phyloP scores from a whole-genome alignment of 2,329 filamentous ascomycete genomes.

The Nemania serpens region DNA sequence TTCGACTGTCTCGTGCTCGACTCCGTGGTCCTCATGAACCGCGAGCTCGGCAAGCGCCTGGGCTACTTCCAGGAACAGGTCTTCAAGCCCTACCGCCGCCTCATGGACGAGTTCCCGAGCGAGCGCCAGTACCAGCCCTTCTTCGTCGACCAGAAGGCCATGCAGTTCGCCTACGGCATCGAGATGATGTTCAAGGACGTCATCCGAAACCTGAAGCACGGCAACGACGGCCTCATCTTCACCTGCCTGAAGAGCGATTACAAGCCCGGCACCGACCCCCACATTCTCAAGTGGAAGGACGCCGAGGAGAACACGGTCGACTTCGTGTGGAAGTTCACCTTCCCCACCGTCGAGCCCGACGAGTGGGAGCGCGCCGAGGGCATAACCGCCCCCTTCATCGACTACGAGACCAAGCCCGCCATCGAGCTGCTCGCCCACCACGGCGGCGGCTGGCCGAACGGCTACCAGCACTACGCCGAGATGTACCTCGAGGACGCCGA shows the following conservation, averaged over 20 bases:
- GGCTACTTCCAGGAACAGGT: constrained; percentile 83
- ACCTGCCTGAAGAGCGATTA: constrained; percentile 91
- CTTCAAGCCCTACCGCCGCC: constrained; percentile 69
- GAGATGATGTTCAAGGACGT: constrained; percentile 91
- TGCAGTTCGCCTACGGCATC: constrained; percentile 86
- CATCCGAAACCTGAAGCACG: constrained; percentile 82
- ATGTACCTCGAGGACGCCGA: constrained; percentile 75
- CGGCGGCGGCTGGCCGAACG: constrained; percentile 56
- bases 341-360: constrained; percentile 72
- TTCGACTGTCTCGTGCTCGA: constrained; percentile 92
- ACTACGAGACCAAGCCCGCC: constrained; percentile 81
- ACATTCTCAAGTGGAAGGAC: constrained; percentile 98
- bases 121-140: constrained; percentile 77
- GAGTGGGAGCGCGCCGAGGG: constrained; percentile 70
- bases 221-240: constrained; percentile 96
- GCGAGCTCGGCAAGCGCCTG: constrained; percentile 84
- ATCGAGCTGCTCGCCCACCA: constrained; percentile 73
- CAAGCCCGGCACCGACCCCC: constrained; percentile 84
- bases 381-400: constrained; percentile 64
- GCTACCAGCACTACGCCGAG: constrained; percentile 68
- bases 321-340: constrained; percentile 79
- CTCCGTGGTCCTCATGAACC: constrained; percentile 73
- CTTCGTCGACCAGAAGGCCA: constrained; percentile 82
- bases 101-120: constrained; percentile 68
- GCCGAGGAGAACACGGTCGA: constrained; percentile 94